Evolutionary conservation across 2,329 filamentous ascomycete species (phyloP).

Genomic region (Pseudogymnoascus sp.): DNA sequence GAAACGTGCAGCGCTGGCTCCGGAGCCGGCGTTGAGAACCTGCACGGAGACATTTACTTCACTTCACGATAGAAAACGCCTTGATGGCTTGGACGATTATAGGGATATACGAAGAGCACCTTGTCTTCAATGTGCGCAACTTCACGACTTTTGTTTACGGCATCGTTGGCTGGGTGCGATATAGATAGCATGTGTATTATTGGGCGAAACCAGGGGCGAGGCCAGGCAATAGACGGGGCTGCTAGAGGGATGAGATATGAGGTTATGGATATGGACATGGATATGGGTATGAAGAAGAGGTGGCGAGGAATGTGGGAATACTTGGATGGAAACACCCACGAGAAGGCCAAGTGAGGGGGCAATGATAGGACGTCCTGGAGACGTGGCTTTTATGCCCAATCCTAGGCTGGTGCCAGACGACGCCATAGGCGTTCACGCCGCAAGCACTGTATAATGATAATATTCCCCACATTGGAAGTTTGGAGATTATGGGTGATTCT

Average conservation of each 20-base stretch:
- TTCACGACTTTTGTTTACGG: background rate
- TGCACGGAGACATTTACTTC: background rate
- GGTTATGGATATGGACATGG: background rate
- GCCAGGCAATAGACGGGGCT: background rate
- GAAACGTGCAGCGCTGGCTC: conserved; percentile 51
- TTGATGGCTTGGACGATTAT: background rate
- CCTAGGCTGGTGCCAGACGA: background rate
- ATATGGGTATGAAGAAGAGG: background rate
- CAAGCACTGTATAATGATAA: conserved; percentile 4
- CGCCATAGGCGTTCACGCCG: background rate
- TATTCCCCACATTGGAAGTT: background rate
- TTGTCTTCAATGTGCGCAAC: conserved; percentile 1
- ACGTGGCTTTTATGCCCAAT: background rate
- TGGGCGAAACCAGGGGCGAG: background rate
- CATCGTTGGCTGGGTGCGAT: conserved; percentile 1
- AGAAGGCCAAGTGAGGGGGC: background rate
- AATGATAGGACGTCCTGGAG: conserved; percentile 2
- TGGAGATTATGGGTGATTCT: background rate
- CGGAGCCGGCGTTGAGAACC: conserved; percentile 29
- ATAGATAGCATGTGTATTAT: conserved; percentile 5
- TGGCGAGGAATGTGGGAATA: background rate
- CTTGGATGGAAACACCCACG: background rate
- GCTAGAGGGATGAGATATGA: background rate
- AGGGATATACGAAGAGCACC: background rate
- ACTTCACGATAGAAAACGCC: conserved; percentile 5